Base-by-base conservation (phyloP, 2,329 filamentous ascomycete species). In the Dothistroma septosporum region DNA sequence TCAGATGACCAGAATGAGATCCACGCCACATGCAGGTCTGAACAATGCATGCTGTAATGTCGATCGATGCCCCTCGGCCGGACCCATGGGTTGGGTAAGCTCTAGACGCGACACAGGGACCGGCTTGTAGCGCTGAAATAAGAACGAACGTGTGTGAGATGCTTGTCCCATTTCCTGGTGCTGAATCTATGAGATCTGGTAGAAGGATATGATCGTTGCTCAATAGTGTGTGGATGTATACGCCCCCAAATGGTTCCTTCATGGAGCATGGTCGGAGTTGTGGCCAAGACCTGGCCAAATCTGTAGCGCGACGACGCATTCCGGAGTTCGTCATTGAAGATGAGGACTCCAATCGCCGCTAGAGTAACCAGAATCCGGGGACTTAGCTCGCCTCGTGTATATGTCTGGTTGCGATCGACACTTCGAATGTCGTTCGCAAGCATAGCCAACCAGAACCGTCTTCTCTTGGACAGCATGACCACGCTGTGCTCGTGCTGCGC, bases 401-500 rank as follows among this genome's bases (percentile, higher is more conserved):
- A 33, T 53, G 19, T 46, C 31, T 16, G 62, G 62, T 33, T 53
- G 50, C 44, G 64, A 33, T 49, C 59, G 58, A 32, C 52, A 31
- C 46, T 53, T 62, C 12, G 66, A 58, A 53, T 73, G 71, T 32
- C 53, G 54, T 2, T 63, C 60, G 77, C 92, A 96, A 56, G 88
- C 83, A 72, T 94, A 94, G 55, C 92, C 92, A 24, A 96, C 91
- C 21, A 90, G 80, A 55, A 96, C 89, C 7, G 85, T 89, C 73
- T 88, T 87, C 71, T 90, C 87, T 67, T 91, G 85, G 60, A 92
- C 79, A 50, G 70, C 69, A 72, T 96, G 92, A 52, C 88, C 88
- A 54, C 85, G 84, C 61, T 88, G 86, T 62, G 88, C 89, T 73
- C 91, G 91, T 37, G 85, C 81, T 53, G 86, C 81, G 74, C 92